A percentile compares a stretch with the other conserved stretches of the same genome.
phyloP scores from a whole-genome alignment of 78 protist genomes.

The Emiliania huxleyi region DNA sequence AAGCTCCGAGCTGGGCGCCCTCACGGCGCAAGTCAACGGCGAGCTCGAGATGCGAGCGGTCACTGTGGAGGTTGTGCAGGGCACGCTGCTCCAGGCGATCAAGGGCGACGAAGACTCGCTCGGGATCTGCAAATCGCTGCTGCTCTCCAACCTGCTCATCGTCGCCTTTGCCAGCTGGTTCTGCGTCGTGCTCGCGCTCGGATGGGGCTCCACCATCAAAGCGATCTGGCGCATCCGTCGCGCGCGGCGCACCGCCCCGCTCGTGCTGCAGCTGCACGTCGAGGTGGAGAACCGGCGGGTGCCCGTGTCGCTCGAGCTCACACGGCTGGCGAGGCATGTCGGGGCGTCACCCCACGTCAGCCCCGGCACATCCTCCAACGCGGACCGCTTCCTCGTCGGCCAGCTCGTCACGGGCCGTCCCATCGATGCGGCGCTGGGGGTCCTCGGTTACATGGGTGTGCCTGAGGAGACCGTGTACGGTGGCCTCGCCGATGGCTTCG shows the following conservation, averaged over 20 bases:
- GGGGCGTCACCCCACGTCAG: not conserved
- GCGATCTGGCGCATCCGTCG: not conserved
- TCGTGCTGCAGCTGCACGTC: not conserved
- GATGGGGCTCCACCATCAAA: not conserved
- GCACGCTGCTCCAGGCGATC: too few species aligned
- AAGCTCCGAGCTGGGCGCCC: too few species aligned
- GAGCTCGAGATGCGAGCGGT: too few species aligned
- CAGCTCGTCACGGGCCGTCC: not conserved
- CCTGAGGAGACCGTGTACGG: not conserved
- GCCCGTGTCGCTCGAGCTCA: not conserved
- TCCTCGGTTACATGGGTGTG: not conserved
- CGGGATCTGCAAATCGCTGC: not conserved
- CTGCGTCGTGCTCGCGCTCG: not conserved
- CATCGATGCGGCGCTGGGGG: not conserved
- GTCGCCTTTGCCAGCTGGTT: not conserved
- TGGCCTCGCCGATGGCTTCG: not conserved
- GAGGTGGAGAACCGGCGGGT: not conserved
- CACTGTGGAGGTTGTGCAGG: too few species aligned
- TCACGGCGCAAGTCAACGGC: too few species aligned
- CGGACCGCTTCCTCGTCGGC: not conserved
- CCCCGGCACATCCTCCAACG: not conserved
- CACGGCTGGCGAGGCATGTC: not conserved
- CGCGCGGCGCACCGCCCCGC: not conserved
- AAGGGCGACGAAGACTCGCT: not conserved
- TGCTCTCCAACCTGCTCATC: not conserved